Evolutionary conservation across 2,329 filamentous ascomycete species (phyloP), one percentile per base, ranked within the genome.

Genomic region (Calonectria pauciramosa): DNA sequence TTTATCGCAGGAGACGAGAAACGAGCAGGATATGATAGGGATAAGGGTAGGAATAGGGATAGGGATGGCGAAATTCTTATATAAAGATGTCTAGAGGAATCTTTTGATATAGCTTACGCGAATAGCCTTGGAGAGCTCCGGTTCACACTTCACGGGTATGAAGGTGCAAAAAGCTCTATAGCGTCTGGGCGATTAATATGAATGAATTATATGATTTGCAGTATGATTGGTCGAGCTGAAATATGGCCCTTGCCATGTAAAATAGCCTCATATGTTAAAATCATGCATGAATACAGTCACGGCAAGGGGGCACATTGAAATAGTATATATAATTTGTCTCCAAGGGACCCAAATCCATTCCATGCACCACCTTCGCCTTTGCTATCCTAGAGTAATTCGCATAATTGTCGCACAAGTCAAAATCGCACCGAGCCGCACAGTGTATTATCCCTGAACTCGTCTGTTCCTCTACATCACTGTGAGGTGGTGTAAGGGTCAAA

Each of bases 81-180:
- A 78, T 75, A 75, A 75, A 60, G 66, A 68, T 75, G 70, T 76
- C 76, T 81, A 79, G 79, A 80, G 72, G 76, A 71, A 67, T 72
- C 28, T 51, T 72, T 38, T 65, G 38, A 49, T 34, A 68, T 74
- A 72, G 79, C 74, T 77, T 75, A 80, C 63, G 64, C 54, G 70
- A 77, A 76, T 75, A 79, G 78, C 79, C 78, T 80, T 76, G 79
- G 77, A 73, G 80, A 63, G 82, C 80, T 81, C 67, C 78, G 76
- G 78, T 78, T 80, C 77, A 76, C 76, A 80, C 79, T 80, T 79
- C 76, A 81, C 80, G 72, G 80, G 82, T 79, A 82, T 82, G 80
- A 82, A 83, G 82, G 83, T 79, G 76, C 76, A 85, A 86, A 86
- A 88, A 88, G 87, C 88, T 88, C 83, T 89, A 87, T 89, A 89